A percentile compares a stretch with the other conserved stretches of the same genome.
Evolutionary conservation across 495 filamentous ascomycete genomes (phyloP).

Genomic region (Talaromyces thailandensis): DNA sequence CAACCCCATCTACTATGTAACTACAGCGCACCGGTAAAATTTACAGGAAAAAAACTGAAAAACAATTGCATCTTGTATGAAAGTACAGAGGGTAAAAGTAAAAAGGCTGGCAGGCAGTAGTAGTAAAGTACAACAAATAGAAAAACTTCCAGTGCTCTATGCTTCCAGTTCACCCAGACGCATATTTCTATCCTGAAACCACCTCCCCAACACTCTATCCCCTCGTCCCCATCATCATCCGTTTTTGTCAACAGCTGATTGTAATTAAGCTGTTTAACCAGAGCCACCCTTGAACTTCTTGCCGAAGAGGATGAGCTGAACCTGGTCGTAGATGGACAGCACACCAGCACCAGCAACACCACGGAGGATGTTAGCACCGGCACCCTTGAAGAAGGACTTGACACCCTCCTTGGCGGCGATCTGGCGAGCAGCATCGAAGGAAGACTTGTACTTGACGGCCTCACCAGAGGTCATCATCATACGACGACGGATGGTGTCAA

Average conservation of each 20-base stretch:
- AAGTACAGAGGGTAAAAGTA: constrained; percentile 24
- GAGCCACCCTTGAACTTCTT: constrained; percentile 97
- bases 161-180: constrained; percentile 34
- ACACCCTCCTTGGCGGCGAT: constrained; percentile 96
- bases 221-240: constrained; percentile 7
- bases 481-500: constrained; percentile 98
- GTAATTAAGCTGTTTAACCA: constrained; percentile 44
- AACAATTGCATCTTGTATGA: constrained; percentile 9
- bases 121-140: constrained; percentile 49
- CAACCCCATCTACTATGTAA: neutral
- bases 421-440: constrained; percentile 87
- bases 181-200: constrained; percentile 39
- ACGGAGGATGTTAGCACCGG: constrained; percentile 99
- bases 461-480: constrained; percentile 99
- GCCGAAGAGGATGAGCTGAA: constrained; percentile 96
- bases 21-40: neutral
- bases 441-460: constrained; percentile 98
- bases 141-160: constrained; percentile 35
- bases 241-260: neutral
- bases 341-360: constrained; percentile 99
- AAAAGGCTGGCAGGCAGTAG: constrained; percentile 43
- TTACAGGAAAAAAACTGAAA: neutral
- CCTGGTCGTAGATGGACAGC: constrained; percentile 99
- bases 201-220: constrained; percentile 3
- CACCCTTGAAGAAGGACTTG: constrained; percentile 99